Evolutionary conservation across 257 asterid species (phyloP).

Genomic region (Echites panduratus): DNA sequence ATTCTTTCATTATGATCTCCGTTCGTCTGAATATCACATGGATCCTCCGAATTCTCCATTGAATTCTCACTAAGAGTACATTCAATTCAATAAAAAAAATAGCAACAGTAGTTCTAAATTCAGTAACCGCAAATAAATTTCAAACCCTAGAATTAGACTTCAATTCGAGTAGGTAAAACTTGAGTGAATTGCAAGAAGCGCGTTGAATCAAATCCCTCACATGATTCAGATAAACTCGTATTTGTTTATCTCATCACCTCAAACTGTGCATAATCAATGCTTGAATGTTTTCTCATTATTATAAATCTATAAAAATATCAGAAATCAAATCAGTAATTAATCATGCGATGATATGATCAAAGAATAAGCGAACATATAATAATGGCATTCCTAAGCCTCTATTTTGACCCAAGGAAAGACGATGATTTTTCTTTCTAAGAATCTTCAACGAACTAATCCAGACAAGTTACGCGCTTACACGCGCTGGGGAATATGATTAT

Average conservation of each 20-base stretch:
- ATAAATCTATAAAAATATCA: background rate
- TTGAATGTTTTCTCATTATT: background rate
- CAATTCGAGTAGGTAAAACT: background rate
- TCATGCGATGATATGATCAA: background rate
- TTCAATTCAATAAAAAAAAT: background rate
- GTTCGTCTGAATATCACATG: slow-evolving; percentile 39
- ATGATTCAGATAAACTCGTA: background rate
- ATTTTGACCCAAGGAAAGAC: background rate
- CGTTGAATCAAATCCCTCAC: slow-evolving; percentile 4
- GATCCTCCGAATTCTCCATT: slow-evolving; percentile 68
- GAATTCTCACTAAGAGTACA: slow-evolving; percentile 15
- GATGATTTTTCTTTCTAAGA: slow-evolving; percentile 9
- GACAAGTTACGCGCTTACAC: background rate
- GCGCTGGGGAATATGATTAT: too few relatives aligned
- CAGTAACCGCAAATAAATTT: background rate
- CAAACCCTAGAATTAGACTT: slow-evolving; percentile 11
- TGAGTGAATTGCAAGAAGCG: background rate
- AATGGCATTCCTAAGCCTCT: background rate
- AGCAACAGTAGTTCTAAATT: background rate
- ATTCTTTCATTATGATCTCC: slow-evolving; percentile 43
- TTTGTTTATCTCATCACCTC: background rate
- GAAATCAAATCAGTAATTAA: background rate
- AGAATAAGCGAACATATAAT: background rate
- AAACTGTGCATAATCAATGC: background rate
- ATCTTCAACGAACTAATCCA: slow-evolving; percentile 15